Conservation (phyloP, 148 eudicot species). For the Dianthus caryophyllus region DNA sequence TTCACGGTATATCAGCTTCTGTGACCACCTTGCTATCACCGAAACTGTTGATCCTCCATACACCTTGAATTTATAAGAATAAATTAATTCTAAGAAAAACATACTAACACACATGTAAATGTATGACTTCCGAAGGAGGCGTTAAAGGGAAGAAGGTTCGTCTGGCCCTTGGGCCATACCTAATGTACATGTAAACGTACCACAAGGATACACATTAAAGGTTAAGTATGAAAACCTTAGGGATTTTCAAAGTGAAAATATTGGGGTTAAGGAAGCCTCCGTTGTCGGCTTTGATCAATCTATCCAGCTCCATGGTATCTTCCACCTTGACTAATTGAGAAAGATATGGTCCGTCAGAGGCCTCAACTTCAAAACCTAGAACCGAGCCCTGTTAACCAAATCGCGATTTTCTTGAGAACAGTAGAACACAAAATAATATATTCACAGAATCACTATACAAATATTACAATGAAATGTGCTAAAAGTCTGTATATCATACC, state of each 20-base stretch:
- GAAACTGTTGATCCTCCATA: slow-evolving; percentile 64
- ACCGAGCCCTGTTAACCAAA: slow-evolving; percentile 99
- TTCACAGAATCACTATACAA: background rate
- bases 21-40: slow-evolving; percentile 79
- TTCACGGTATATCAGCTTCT: slow-evolving; percentile 59
- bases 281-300: slow-evolving; percentile 45
- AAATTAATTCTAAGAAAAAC: background rate
- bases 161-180: background rate
- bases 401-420: slow-evolving; percentile 47
- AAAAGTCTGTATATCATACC: background rate
- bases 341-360: slow-evolving; percentile 43
- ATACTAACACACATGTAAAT: background rate
- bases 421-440: slow-evolving; percentile 35
- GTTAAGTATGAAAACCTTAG: slow-evolving; percentile 45
- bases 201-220: background rate
- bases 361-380: slow-evolving; percentile 91
- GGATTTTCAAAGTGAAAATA: slow-evolving; percentile 65
- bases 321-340: slow-evolving; percentile 49
- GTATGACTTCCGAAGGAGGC: background rate
- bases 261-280: slow-evolving; percentile 59
- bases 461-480: slow-evolving; percentile 2
- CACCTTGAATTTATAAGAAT: slow-evolving; percentile 39
- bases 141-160: background rate
- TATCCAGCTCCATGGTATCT: slow-evolving; percentile 39
- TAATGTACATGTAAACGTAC: background rate